Percentiles rank a stretch among this genome's conserved stretches.
Conservation (phyloP, 352 stramenopile genomes). For the Phytophthora sansomeana region DNA sequence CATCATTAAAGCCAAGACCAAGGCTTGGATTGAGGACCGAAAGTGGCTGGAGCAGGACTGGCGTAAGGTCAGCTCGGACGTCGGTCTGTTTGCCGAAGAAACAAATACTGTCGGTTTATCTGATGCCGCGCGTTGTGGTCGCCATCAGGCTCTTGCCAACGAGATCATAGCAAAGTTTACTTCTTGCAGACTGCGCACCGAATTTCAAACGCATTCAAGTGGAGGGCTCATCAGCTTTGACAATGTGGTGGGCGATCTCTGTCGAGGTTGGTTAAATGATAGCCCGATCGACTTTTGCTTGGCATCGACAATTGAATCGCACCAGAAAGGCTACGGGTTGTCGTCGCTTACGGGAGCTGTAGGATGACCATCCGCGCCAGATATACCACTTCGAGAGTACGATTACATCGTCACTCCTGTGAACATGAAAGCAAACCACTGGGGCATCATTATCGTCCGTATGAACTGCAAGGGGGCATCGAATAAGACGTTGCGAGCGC, state of each 20-base stretch:
- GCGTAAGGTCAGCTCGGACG: constrained; percentile 1
- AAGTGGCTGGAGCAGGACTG: constrained; percentile 23
- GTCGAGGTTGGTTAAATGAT: constrained; percentile 16
- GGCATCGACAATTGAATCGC: background rate
- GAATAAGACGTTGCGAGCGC: background rate
- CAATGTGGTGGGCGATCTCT: constrained; percentile 12
- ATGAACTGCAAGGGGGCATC: too few relatives aligned
- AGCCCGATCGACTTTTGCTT: constrained; percentile 11
- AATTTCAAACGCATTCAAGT: background rate
- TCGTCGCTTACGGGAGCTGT: background rate
- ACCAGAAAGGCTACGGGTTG: background rate
- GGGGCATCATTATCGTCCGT: constrained; percentile 10
- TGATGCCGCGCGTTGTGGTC: background rate
- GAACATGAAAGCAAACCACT: constrained; percentile 9
- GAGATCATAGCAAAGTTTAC: constrained; percentile 11
- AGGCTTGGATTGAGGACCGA: constrained; percentile 13
- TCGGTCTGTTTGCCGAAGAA: background rate
- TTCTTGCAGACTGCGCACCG: background rate
- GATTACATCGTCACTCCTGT: constrained; percentile 9
- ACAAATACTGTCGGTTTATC: background rate
- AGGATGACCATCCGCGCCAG: constrained; percentile 2
- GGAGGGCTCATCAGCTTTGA: constrained; percentile 4
- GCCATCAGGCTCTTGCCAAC: constrained; percentile 2
- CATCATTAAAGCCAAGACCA: background rate
- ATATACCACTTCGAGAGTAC: background rate